phyloP scores from a whole-genome alignment of 192 early-diverging fungal species.

The Coemansia sp. region DNA sequence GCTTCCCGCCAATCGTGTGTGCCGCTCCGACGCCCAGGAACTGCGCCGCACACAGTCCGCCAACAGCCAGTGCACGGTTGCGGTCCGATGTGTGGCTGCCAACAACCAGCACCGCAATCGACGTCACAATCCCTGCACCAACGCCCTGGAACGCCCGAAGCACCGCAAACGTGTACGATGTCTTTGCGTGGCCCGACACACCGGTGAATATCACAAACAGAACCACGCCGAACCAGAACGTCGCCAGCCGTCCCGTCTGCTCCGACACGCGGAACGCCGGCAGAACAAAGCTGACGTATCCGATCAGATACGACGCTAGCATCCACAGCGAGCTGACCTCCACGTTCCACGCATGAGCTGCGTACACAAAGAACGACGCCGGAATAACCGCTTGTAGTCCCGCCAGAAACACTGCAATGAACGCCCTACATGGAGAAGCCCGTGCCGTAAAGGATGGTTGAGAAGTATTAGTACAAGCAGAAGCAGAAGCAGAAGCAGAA shows the following conservation, averaged over 20 bases:
- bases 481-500: no score
- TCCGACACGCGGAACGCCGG: slow-evolving; percentile 39
- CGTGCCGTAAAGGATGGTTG: no score
- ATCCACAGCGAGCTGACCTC: slow-evolving; percentile 52
- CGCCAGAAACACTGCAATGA: slow-evolving; percentile 29
- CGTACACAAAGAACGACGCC: slow-evolving; percentile 49
- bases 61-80: slow-evolving; percentile 34
- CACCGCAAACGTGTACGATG: slow-evolving; percentile 33
- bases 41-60: slow-evolving; percentile 37
- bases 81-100: slow-evolving; percentile 29
- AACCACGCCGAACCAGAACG: slow-evolving; percentile 38
- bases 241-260: slow-evolving; percentile 21
- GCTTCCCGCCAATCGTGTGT: slow-evolving; percentile 39
- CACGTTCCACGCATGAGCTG: slow-evolving; percentile 42
- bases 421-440: no score
- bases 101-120: slow-evolving; percentile 15
- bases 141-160: slow-evolving; percentile 46
- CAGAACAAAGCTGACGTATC: slow-evolving; percentile 40
- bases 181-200: slow-evolving; percentile 19
- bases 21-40: slow-evolving; percentile 46
- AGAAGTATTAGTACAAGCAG: no score
- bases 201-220: slow-evolving; percentile 43
- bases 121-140: slow-evolving; percentile 42
- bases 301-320: slow-evolving; percentile 47
- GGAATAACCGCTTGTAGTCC: slow-evolving; percentile 31